Conservation (phyloP, 2,329 filamentous ascomycete genomes). For the Dactylellina parvicollis region DNA sequence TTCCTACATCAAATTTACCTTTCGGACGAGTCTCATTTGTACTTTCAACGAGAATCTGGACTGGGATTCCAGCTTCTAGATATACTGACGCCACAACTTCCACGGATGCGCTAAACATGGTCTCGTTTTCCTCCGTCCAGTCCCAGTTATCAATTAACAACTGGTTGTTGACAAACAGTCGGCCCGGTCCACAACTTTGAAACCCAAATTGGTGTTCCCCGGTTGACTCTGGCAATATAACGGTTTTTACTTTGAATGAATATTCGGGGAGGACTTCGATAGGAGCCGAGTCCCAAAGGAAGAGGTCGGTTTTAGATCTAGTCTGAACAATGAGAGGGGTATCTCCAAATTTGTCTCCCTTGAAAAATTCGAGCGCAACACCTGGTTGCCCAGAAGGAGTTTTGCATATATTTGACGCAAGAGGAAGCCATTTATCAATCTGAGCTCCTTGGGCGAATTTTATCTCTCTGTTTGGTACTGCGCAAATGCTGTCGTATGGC, state of each 20-base stretch:
- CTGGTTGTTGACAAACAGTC: constrained; percentile 70
- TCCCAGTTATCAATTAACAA: constrained; percentile 73
- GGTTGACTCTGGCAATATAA: constrained; percentile 68
- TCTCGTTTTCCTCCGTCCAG: constrained; percentile 75
- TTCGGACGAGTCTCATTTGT: constrained; percentile 74
- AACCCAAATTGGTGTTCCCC: constrained; percentile 75
- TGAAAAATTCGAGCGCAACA: constrained; percentile 72
- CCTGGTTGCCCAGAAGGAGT: constrained; percentile 69
- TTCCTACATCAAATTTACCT: constrained; percentile 68
- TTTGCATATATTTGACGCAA: constrained; percentile 70
- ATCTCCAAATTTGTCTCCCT: constrained; percentile 72
- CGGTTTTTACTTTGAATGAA: constrained; percentile 72
- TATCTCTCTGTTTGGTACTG: constrained; percentile 67
- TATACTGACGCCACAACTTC: constrained; percentile 72
- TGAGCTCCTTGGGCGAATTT: constrained; percentile 71
- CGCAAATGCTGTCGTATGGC: constrained; percentile 71
- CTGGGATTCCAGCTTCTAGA: constrained; percentile 69
- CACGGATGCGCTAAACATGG: constrained; percentile 75
- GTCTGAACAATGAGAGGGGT: constrained; percentile 69
- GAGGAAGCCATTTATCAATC: constrained; percentile 73
- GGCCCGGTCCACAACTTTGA: constrained; percentile 73
- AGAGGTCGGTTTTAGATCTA: constrained; percentile 73
- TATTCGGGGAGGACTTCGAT: constrained; percentile 71
- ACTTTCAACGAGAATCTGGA: constrained; percentile 72
- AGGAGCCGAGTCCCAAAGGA: constrained; percentile 76